Percentiles rank a stretch among this genome's conserved stretches.
Evolutionary conservation across 345 rosid species (phyloP).

Genomic region (Psidium friedrichsthalianum): DNA sequence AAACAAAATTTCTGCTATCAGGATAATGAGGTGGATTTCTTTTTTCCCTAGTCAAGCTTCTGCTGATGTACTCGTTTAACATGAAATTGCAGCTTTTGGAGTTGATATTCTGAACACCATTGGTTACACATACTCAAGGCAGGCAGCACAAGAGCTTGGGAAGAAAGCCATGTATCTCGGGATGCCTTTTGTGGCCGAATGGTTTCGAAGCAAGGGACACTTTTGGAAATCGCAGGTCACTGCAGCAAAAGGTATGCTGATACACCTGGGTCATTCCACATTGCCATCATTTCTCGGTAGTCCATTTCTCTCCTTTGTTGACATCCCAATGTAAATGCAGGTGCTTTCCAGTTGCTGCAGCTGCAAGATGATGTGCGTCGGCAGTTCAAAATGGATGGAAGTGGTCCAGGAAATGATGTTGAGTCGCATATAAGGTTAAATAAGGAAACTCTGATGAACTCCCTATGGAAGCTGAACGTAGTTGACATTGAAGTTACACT

Average conservation of each 20-base stretch:
- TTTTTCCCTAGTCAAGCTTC: background rate
- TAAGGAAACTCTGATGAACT: constrained; percentile 69
- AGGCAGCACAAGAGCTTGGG: constrained; percentile 63
- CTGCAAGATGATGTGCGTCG: constrained; percentile 71
- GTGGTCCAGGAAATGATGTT: constrained; percentile 38
- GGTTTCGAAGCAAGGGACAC: constrained; percentile 67
- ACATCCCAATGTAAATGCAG: constrained; percentile 19
- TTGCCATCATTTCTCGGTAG: background rate
- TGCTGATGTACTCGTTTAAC: background rate
- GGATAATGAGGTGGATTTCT: background rate
- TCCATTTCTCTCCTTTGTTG: background rate
- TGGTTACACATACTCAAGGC: constrained; percentile 53
- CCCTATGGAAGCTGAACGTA: constrained; percentile 81
- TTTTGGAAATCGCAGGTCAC: constrained; percentile 70
- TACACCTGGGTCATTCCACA: background rate
- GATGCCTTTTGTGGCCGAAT: constrained; percentile 56
- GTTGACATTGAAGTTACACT: constrained; percentile 87
- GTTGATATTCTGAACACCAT: constrained; percentile 42
- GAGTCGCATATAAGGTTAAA: constrained; percentile 65
- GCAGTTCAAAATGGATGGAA: constrained; percentile 53
- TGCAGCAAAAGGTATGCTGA: constrained; percentile 49
- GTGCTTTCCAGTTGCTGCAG: constrained; percentile 85
- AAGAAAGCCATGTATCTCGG: constrained; percentile 65
- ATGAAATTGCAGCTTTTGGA: constrained; percentile 39
- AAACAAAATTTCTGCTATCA: background rate